phyloP scores from a whole-genome alignment of 495 filamentous ascomycete genomes.

The Xylaria flabelliformis region DNA sequence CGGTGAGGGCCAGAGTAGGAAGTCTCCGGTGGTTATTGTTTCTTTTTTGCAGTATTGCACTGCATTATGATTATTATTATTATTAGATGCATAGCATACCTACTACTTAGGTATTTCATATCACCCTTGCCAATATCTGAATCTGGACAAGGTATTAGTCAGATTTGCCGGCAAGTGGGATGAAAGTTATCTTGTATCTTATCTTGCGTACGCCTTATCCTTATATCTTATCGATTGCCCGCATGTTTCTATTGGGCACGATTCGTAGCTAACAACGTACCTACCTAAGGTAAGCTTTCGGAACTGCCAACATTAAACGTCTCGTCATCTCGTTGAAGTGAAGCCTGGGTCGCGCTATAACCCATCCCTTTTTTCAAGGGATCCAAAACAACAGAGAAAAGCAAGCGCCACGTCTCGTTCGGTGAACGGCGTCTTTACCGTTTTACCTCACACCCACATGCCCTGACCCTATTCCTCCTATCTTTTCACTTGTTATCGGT shows the following conservation, averaged over 20 bases:
- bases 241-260: not conserved
- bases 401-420: too few species aligned
- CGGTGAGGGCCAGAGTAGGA: constrained; percentile 23
- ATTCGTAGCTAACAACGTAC: not conserved
- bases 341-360: not conserved
- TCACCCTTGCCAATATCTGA: not conserved
- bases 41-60: not conserved
- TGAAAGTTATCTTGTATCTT: not conserved
- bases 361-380: too few species aligned
- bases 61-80: not conserved
- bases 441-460: too few species aligned
- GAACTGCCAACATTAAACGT: not conserved
- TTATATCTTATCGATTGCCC: constrained; percentile 18
- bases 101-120: not conserved
- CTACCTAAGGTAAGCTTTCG: not conserved
- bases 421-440: too few species aligned
- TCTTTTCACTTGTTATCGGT: not conserved
- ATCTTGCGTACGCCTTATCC: not conserved
- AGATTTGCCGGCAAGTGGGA: not conserved
- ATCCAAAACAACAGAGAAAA: too few species aligned
- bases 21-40: constrained; percentile 17
- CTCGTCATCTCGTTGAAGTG: not conserved
- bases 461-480: not conserved
- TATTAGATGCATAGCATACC: not conserved
- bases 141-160: not conserved